phyloP scores from a whole-genome alignment of 495 filamentous ascomycete genomes.

The Aspergillus kassunensis region DNA sequence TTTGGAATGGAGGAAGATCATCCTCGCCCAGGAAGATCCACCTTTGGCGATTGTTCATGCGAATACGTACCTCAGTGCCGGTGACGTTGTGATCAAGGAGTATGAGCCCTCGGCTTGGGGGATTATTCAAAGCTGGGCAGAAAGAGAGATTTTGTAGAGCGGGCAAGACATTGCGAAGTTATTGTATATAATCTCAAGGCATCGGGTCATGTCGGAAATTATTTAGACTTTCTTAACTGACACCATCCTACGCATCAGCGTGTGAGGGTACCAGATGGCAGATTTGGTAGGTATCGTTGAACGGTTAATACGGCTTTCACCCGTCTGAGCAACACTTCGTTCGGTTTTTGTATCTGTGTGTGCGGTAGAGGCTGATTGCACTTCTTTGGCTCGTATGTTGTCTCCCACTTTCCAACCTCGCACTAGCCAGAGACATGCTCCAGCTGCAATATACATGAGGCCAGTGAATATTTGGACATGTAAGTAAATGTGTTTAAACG shows the following conservation, averaged over 20 bases:
- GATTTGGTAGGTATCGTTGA: neutral
- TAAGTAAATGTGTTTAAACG: constrained; percentile 46
- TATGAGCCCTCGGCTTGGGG: constrained; percentile 37
- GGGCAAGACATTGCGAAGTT: no score
- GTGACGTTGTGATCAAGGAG: constrained; percentile 35
- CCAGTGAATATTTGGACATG: constrained; percentile 64
- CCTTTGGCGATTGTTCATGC: constrained; percentile 2
- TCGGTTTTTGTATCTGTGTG: neutral
- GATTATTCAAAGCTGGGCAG: constrained; percentile 44
- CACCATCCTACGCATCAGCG: constrained; percentile 32
- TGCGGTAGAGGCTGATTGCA: constrained; percentile 5
- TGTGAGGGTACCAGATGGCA: constrained; percentile 26
- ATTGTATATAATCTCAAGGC: no score
- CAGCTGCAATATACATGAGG: constrained; percentile 60
- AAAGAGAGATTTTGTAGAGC: constrained; percentile 11
- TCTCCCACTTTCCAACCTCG: constrained; percentile 58
- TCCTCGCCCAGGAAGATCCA: neutral
- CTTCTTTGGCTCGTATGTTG: constrained; percentile 36
- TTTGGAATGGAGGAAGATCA: neutral
- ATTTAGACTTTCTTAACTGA: constrained; percentile 32
- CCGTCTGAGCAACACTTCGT: neutral
- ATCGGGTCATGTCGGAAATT: no score
- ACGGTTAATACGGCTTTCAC: neutral
- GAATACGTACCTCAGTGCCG: constrained; percentile 39
- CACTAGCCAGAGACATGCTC: constrained; percentile 46